Conservation (phyloP, 2,329 filamentous ascomycete genomes). For the Calonectria henricotiae region DNA sequence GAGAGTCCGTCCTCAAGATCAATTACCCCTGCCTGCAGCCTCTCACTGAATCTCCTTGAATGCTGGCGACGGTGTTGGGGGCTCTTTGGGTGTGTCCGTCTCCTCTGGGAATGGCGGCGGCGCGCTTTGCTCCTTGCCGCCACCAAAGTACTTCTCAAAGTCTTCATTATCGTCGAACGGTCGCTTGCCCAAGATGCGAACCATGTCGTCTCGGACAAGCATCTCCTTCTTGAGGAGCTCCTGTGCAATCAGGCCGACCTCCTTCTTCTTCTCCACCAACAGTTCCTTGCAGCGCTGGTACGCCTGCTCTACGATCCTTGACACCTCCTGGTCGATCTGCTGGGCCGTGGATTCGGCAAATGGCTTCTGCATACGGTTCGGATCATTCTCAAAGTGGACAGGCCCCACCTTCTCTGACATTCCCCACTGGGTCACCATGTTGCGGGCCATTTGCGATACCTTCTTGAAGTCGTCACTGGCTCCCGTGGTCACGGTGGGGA, state of each 20-base stretch:
- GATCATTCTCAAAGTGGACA: conserved; percentile 89
- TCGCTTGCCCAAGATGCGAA: conserved; percentile 86
- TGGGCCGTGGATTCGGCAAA: conserved; percentile 96
- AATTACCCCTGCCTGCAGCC: conserved; percentile 18
- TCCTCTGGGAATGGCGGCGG: conserved; percentile 71
- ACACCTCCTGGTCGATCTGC: conserved; percentile 92
- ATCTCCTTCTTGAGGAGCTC: conserved; percentile 95
- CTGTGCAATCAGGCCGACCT: conserved; percentile 92
- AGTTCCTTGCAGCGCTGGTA: conserved; percentile 92
- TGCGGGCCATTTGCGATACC: conserved; percentile 94
- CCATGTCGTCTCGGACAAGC: conserved; percentile 91
- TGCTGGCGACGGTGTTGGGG: conserved; percentile 60
- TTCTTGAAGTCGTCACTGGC: conserved; percentile 99
- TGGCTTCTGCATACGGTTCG: conserved; percentile 90
- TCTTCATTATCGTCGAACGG: conserved; percentile 89
- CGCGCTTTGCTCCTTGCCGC: conserved; percentile 70
- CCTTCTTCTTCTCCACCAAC: conserved; percentile 86
- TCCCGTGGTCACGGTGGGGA: conserved; percentile 95
- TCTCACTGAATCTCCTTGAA: conserved; percentile 54
- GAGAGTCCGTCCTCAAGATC: conserved; percentile 6
- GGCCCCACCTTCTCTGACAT: conserved; percentile 97
- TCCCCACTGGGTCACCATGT: conserved; percentile 99
- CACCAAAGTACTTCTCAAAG: conserved; percentile 94
- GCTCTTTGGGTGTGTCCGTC: conserved; percentile 61
- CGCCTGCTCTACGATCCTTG: conserved; percentile 91